A percentile compares a stretch with the other conserved stretches of the same genome.
Conservation (phyloP, 2,329 filamentous ascomycete genomes). For the Trichoderma endophyticum region DNA sequence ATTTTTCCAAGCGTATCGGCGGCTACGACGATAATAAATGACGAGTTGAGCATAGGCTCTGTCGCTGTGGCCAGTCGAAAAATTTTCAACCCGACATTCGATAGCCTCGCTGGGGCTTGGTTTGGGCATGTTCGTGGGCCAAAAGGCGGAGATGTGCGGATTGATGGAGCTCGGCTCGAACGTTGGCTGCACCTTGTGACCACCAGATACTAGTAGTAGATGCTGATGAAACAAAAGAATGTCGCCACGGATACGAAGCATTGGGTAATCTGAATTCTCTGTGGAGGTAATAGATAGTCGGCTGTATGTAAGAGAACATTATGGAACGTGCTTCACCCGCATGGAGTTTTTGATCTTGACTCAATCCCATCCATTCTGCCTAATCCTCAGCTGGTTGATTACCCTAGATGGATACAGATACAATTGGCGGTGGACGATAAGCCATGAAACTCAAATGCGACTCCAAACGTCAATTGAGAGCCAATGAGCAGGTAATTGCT, state of each 20-base stretch:
- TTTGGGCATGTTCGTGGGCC: neutral
- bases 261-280: neutral
- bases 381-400: neutral
- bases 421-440: neutral
- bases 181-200: conserved; percentile 6
- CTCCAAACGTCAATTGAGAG: neutral
- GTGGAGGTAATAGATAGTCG: no score
- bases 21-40: conserved; percentile 15
- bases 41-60: neutral
- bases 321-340: neutral
- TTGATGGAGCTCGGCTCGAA: neutral
- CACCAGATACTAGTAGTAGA: neutral
- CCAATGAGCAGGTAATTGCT: neutral
- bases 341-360: neutral
- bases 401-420: neutral
- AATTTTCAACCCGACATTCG: neutral
- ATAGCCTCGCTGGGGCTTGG: neutral
- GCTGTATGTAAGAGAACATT: neutral
- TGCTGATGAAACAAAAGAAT: neutral
- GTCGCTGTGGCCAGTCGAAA: neutral
- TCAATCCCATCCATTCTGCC: neutral
- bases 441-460: neutral
- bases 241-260: neutral
- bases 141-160: conserved; percentile 1
- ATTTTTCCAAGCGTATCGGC: conserved; percentile 1